phyloP scores from a whole-genome alignment of 495 filamentous ascomycete genomes.

The Penicillium salamii region DNA sequence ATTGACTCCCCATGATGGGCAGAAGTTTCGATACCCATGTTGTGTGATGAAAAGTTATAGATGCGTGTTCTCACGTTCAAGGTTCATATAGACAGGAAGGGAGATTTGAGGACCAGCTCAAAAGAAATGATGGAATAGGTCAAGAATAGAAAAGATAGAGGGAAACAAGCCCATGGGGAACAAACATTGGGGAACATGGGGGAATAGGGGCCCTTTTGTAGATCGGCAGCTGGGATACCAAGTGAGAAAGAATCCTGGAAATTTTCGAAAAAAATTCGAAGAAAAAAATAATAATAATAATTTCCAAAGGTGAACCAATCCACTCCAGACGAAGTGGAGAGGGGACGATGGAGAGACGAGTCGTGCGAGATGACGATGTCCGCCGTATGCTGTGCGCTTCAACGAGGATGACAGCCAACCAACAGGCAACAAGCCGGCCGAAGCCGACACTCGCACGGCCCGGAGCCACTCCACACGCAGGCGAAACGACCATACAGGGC shows the following conservation, averaged over 20 bases:
- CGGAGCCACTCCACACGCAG: slow-evolving; percentile 9
- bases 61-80: background rate
- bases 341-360: slow-evolving; percentile 18
- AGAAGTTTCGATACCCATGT: slow-evolving; percentile 36
- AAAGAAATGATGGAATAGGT: background rate
- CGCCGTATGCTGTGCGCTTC: slow-evolving; percentile 4
- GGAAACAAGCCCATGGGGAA: slow-evolving; percentile 18
- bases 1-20: slow-evolving; percentile 39
- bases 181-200: slow-evolving; percentile 1
- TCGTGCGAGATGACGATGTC: slow-evolving; percentile 10
- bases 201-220: slow-evolving; percentile 24
- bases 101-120: background rate
- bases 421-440: slow-evolving; percentile 12
- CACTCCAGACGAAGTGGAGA: slow-evolving; percentile 16
- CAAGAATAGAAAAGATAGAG: slow-evolving; percentile 1
- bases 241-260: background rate
- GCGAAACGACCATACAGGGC: slow-evolving; percentile 17
- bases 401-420: slow-evolving; percentile 3
- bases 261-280: background rate
- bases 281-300: no score
- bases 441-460: slow-evolving; percentile 16
- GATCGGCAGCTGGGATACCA: background rate
- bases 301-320: background rate
- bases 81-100: background rate
- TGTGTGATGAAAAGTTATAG: background rate